Evolutionary conservation across 257 asterid genomes (phyloP).

Genomic region (Gentiana straminea): DNA sequence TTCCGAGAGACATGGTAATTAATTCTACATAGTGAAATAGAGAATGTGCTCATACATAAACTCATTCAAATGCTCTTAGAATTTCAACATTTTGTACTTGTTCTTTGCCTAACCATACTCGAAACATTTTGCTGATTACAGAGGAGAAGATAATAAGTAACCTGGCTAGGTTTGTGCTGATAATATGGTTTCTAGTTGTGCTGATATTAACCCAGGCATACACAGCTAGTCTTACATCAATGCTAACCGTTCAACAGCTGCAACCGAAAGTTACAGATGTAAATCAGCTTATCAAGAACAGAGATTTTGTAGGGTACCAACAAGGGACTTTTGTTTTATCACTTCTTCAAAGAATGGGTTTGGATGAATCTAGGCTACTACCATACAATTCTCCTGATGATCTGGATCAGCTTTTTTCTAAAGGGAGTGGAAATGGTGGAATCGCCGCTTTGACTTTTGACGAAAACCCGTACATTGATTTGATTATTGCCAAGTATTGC

Average conservation of each 20-base stretch:
- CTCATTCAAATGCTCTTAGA: background rate
- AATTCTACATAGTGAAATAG: no score
- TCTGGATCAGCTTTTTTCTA: conserved; percentile 32
- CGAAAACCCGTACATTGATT: conserved; percentile 37
- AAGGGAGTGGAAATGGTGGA: conserved; percentile 40
- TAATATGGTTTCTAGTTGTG: conserved; percentile 47
- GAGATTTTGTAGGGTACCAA: conserved; percentile 34
- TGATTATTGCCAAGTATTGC: conserved; percentile 29
- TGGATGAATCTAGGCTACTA: conserved; percentile 24
- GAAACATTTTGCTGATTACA: conserved; percentile 15
- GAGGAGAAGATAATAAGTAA: conserved; percentile 47
- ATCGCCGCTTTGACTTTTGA: conserved; percentile 45
- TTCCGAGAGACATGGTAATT: no score
- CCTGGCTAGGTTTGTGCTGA: conserved; percentile 38
- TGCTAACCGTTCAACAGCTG: conserved; percentile 47
- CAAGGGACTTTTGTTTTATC: conserved; percentile 23
- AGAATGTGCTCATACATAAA: no score
- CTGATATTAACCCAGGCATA: conserved; percentile 45
- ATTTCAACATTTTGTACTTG: background rate
- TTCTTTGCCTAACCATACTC: background rate
- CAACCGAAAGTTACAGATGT: conserved; percentile 29
- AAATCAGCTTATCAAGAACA: conserved; percentile 21
- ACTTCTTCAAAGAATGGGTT: conserved; percentile 15
- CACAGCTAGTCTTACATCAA: conserved; percentile 49
- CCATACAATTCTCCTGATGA: conserved; percentile 22